Base-by-base conservation (phyloP, 2,329 filamentous ascomycete species). In the Cladosporium oxysporum region DNA sequence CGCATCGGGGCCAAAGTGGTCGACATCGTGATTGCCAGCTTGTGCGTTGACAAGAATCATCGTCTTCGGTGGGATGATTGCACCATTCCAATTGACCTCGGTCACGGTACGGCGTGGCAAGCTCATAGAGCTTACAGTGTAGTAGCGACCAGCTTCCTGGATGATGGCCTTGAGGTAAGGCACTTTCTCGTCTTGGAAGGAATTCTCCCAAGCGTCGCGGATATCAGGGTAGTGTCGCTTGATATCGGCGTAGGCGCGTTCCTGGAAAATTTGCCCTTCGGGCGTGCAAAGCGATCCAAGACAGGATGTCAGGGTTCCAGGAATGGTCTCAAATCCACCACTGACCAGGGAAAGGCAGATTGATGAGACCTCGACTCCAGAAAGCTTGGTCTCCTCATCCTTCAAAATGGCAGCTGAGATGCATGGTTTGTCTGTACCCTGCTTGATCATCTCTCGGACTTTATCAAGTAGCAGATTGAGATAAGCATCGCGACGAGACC, bases 21-120 rank as follows among this genome's bases (percentile, higher is more conserved):
- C 80, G 23, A 78, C 70, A 66, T 84, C 83, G 64, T 85, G 84
- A 68, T 85, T 85, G 0, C 79, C 83, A 26, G 84, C 84, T 69
- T 85, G 83, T 0, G 83, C 82, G 69, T 86, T 85, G 69, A 85
- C 83, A 62, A 85, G 74, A 1, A 85, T 79, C 82, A 85, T 85
- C 0, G 83, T 85, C 65, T 83, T 82, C 2, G 80, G 76, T 0
- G 83, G 83, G 52, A 85, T 85, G 7, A 78, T 77, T 0, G 82
- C 82, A 0, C 83, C 82, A 33, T 84, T 79, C 83, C 83, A 85
- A 35, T 81, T 74, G 11, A 86, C 79, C 52, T 84, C 82, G 0
- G 76, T 78, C 21, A 83, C 80, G 0, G 83, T 84, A 73, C 83
- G 83, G 14, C 84, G 72, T 0, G 84, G 84, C 41, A 85, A 72